Evolutionary conservation across 1,139 yeast species (phyloP).

Genomic region (Lodderomyces margitis): DNA sequence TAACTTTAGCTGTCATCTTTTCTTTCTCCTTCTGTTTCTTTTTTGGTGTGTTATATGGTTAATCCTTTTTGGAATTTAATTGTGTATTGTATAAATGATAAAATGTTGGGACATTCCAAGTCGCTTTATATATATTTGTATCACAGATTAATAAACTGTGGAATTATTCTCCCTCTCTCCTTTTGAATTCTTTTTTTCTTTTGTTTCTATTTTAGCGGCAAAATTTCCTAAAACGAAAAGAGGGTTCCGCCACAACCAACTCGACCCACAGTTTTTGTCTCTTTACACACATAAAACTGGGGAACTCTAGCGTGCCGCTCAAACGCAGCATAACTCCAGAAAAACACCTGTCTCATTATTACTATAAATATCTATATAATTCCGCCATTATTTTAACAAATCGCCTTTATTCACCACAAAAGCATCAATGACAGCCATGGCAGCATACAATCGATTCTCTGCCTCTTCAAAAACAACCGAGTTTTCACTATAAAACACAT

Average conservation of each 20-base stretch:
- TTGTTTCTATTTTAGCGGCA: neutral
- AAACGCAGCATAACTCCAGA: too few species aligned
- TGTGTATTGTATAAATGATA: too few species aligned
- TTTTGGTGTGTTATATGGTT: too few species aligned
- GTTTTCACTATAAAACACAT: constrained; percentile 79
- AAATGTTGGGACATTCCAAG: too few species aligned
- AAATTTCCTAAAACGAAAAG: neutral
- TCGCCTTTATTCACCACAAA: constrained; percentile 84
- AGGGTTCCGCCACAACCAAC: neutral
- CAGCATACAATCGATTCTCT: constrained; percentile 93
- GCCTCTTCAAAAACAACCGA: constrained; percentile 94
- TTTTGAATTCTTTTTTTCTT: neutral
- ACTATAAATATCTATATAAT: neutral
- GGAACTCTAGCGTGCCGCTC: too few species aligned
- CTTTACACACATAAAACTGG: too few species aligned
- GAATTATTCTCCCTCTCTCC: too few species aligned
- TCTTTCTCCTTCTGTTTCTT: neutral
- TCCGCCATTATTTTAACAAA: constrained; percentile 24
- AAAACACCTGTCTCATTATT: too few species aligned
- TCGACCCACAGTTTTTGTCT: too few species aligned
- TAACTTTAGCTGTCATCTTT: constrained; percentile 19
- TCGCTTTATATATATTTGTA: too few species aligned
- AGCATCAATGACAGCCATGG: constrained; percentile 88
- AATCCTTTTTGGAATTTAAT: too few species aligned
- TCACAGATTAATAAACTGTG: constrained; percentile 1